Base-by-base conservation (phyloP, 2,329 filamentous ascomycete genomes). In the Sporothrix pseudoabietina region DNA sequence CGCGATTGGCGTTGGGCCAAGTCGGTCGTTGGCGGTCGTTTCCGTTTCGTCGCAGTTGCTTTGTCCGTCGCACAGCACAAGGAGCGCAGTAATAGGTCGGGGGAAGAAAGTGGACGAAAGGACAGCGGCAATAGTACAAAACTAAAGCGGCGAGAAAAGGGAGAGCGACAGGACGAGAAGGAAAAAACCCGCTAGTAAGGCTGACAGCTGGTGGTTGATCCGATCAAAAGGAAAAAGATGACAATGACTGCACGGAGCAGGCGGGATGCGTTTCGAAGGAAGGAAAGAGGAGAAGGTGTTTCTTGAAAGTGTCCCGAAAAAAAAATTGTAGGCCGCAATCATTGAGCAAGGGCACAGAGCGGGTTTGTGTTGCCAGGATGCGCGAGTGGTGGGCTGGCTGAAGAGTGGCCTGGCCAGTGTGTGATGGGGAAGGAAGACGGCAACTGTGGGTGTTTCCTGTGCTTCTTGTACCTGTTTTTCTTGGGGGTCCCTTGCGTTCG, bases 121-220 rank as follows among this genome's bases (percentile, higher is more conserved):
- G n/a, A 12, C 30, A 65, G n/a, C 26, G 44, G 39, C 16, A 52
- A 16, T 14, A 49, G 44, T 49, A 49, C 32, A 54, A 54, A 69
- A 39, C 39, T 57, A 12, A 35, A 57, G 19, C n/a, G 41, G 44
- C 32, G 14, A 39, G n/a, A 39, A 22, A 61, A 63, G 35, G 41
- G 55, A 39, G 32, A 35, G 65, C 26, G 44, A 68, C 65, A 68
- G 10, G 4, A 49, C 8, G 26, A 52, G 8, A 35, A 71, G 41
- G 41, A 49, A 19, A 47, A 71, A 71, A n/a, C 52, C 32, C 52
- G 68, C 68, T 57, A n/a, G n/a, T 57, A 57, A 70, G 68, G 68
- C 68, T 47, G 68, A 57, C 26, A 59, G 54, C 44, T 16, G 44
- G 19, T 32, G 14, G 35, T 32, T 59, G 54, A 41, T 70, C 52